phyloP scores from a whole-genome alignment of 176 grass and related monocot species.

The Secale cereale region DNA sequence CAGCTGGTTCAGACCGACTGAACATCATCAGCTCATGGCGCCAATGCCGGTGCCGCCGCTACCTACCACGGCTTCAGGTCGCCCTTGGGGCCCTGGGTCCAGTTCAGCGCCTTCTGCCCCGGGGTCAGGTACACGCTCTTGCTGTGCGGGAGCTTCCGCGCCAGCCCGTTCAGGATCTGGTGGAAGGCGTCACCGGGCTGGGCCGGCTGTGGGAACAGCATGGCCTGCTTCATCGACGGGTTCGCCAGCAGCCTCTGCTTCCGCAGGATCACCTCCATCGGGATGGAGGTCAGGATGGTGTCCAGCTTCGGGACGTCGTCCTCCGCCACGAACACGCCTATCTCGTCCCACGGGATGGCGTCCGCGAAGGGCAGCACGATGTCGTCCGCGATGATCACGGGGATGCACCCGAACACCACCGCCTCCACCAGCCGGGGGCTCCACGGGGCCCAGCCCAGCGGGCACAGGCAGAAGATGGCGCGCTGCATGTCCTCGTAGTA shows the following conservation, averaged over 20 bases:
- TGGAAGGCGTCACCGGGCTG: conserved; percentile 68
- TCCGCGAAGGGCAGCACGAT: conserved; percentile 66
- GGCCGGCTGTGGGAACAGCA: conserved; percentile 57
- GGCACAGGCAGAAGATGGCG: conserved; percentile 68
- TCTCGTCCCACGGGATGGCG: conserved; percentile 65
- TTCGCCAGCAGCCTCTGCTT: conserved; percentile 69
- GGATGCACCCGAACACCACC: conserved; percentile 68
- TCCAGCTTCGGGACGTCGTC: conserved; percentile 60
- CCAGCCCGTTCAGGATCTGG: conserved; percentile 63
- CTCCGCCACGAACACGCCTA: conserved; percentile 61
- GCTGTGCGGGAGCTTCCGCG: conserved; percentile 49
- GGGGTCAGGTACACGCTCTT: conserved; percentile 40
- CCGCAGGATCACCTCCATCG: conserved; percentile 52
- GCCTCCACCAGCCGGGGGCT: conserved; percentile 70
- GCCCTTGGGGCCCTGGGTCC: conserved; percentile 59
- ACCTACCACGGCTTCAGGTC: conserved; percentile 67
- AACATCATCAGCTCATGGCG: not conserved
- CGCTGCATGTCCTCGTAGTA: conserved; percentile 88
- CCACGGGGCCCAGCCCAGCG: conserved; percentile 75
- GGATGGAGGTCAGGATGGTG: conserved; percentile 65
- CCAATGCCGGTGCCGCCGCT: not conserved
- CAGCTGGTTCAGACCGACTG: not conserved
- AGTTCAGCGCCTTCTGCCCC: conserved; percentile 57
- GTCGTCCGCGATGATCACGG: conserved; percentile 70
- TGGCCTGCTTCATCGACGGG: conserved; percentile 73